Percentiles rank a stretch among this genome's conserved stretches.
Evolutionary conservation across 352 stramenopile genomes (phyloP).

Genomic region (Pilasporangium apinafurcum): DNA sequence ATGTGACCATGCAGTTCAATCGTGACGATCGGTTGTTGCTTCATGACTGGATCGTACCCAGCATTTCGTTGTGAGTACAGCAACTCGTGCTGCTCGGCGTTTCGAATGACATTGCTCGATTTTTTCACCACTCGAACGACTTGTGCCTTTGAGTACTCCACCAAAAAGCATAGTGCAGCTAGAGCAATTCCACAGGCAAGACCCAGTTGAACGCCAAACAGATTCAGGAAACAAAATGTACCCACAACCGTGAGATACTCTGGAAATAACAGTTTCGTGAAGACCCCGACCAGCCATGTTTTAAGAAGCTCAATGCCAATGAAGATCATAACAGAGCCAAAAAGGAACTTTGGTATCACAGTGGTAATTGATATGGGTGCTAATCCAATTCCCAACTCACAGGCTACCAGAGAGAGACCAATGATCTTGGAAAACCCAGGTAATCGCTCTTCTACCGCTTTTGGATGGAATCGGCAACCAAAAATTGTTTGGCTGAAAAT

Average conservation of each 20-base stretch:
- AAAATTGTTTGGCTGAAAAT: constrained; percentile 95
- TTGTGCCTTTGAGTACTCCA: constrained; percentile 71
- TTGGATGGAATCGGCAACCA: constrained; percentile 55
- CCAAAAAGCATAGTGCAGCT: constrained; percentile 72
- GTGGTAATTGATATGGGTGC: constrained; percentile 87
- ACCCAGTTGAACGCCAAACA: constrained; percentile 89
- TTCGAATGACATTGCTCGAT: constrained; percentile 59
- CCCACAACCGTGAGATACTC: constrained; percentile 90
- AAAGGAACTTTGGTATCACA: constrained; percentile 95
- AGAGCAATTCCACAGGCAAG: constrained; percentile 34
- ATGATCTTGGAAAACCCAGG: constrained; percentile 57
- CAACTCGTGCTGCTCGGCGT: constrained; percentile 50
- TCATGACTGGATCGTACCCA: constrained; percentile 10
- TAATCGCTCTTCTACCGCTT: constrained; percentile 20
- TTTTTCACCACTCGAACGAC: constrained; percentile 49
- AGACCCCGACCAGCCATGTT: constrained; percentile 59
- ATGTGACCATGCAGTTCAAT: constrained; percentile 67
- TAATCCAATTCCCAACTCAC: constrained; percentile 58
- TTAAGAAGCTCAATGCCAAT: constrained; percentile 95
- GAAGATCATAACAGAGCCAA: constrained; percentile 95
- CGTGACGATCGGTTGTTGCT: constrained; percentile 53
- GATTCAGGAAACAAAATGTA: constrained; percentile 90
- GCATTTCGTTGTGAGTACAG: constrained; percentile 21
- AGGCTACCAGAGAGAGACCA: constrained; percentile 42
- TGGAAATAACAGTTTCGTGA: constrained; percentile 43